Evolutionary conservation across 2,329 filamentous ascomycete genomes (phyloP), one percentile per base, ranked within the genome.

Genomic region (Bimuria novae-zelandiae): DNA sequence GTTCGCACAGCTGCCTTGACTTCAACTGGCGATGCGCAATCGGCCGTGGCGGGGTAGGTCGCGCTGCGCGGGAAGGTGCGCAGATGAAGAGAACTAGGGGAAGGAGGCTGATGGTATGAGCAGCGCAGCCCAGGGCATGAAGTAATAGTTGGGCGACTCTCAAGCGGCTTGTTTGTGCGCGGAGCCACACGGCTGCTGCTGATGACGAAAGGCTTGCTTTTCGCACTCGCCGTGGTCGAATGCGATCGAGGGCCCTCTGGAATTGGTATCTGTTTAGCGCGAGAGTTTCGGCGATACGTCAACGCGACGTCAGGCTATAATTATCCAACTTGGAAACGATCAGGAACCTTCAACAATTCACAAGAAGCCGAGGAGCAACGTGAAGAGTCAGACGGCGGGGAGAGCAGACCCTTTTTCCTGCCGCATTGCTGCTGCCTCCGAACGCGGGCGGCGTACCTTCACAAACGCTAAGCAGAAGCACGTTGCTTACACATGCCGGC

Each of bases 151-250:
- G 43, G 43, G 43, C 43, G 19, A 19, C 14, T 46, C 19, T 11
- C n/a, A 36, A 30, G 36, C 12, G 12, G 29, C 19, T 35, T 45
- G 42, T 21, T 25, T 35, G 11, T 25, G 19, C 14, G 42, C 42
- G 42, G 42, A n/a, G n/a, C 42, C 45, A 36, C 29, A 32, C 37
- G 32, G 43, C 4, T 23, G 4, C 12, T n/a, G 23, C 16, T 29
- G 43, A 55, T 45, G 48, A 41, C 47, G 36, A 42, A 49, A 49
- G 41, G 37, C 35, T 32, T 33, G 25, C 25, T 32, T 21, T 32
- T 22, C 19, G 32, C 19, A 23, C 22, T 33, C 19, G 29, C n/a
- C 25, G 29, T 48, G 49, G 51, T 37, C 30, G 51, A 33, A 53
- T 39, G 29, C 39, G 51, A 53, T 17, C 14, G 10, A 11, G n/a